A percentile compares a stretch with the other conserved stretches of the same genome.
phyloP scores from a whole-genome alignment of 208 protist genomes.

The Kentomonas sorsogonicus region DNA sequence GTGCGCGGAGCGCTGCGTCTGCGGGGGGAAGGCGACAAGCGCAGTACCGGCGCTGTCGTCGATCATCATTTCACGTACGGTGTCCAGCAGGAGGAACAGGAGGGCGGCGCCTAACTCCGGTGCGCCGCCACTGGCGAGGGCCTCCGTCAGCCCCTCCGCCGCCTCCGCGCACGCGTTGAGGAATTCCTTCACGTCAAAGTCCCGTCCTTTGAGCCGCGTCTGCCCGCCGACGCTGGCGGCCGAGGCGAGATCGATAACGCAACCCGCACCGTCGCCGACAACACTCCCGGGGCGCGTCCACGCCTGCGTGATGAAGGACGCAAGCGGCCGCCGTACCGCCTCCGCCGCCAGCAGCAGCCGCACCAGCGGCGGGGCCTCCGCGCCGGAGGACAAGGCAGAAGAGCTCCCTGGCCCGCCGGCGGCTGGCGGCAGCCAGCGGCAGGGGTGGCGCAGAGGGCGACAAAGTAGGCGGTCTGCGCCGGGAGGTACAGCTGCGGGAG shows the following conservation, averaged over 20 bases:
- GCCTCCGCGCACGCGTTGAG: conserved; percentile 31
- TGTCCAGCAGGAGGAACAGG: conserved; percentile 45
- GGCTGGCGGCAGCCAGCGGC: too few species aligned
- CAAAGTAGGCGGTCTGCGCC: too few species aligned
- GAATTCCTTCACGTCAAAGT: conserved; percentile 22
- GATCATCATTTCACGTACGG: conserved; percentile 8
- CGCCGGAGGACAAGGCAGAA: too few species aligned
- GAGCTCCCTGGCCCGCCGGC: too few species aligned
- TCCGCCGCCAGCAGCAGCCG: too few species aligned
- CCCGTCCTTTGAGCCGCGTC: background rate
- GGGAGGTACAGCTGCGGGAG: too few species aligned
- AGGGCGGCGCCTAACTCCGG: conserved; percentile 21
- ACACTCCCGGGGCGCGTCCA: background rate
- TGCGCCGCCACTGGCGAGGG: conserved; percentile 14
- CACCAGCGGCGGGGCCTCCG: too few species aligned
- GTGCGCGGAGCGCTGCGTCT: background rate
- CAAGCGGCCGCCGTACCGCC: background rate
- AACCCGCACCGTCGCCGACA: background rate
- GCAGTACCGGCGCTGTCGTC: background rate
- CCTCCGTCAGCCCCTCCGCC: conserved; percentile 24
- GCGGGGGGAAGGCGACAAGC: background rate
- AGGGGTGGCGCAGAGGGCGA: too few species aligned
- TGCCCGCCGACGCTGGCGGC: background rate
- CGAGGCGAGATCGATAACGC: background rate
- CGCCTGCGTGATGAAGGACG: background rate